Conservation (phyloP, 352 stramenopile genomes). For the Globisporangium cystogenes region DNA sequence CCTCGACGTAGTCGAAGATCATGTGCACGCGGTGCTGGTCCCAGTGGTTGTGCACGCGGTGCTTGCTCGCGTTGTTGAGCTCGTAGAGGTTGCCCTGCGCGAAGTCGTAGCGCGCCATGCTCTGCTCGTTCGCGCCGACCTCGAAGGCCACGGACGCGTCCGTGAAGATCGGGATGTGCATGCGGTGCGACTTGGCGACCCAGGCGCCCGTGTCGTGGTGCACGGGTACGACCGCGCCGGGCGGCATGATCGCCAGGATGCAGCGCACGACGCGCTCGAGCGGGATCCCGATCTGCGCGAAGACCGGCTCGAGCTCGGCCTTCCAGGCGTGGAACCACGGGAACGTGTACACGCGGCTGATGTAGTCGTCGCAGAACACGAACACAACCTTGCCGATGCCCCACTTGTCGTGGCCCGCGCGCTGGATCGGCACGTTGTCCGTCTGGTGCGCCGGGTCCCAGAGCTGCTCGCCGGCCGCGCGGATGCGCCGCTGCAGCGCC, state of each 20-base stretch:
- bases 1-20: conserved; percentile 98
- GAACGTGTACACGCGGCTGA: conserved; percentile 93
- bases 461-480: conserved; percentile 30
- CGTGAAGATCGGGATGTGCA: conserved; percentile 96
- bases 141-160: conserved; percentile 68
- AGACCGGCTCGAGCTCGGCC: conserved; percentile 75
- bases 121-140: conserved; percentile 80
- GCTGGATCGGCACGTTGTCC: conserved; percentile 90
- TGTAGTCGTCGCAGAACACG: conserved; percentile 98
- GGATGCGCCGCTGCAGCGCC: conserved; percentile 52
- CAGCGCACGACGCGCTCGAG: conserved; percentile 85
- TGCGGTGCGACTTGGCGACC: conserved; percentile 94
- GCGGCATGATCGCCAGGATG: conserved; percentile 94
- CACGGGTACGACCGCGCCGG: conserved; percentile 92
- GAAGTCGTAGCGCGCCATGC: conserved; percentile 90
- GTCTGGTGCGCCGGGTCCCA: conserved; percentile 69
- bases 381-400: conserved; percentile 98
- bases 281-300: conserved; percentile 86
- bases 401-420: conserved; percentile 96
- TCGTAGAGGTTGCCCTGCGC: conserved; percentile 95
- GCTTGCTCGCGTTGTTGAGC: conserved; percentile 99
- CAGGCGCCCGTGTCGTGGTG: conserved; percentile 98
- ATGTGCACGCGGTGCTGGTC: conserved; percentile 92
- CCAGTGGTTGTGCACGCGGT: conserved; percentile 92
- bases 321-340: conserved; percentile 92